phyloP scores from a whole-genome alignment of 23 red algal genomes.

The Gracilariopsis chorda region DNA sequence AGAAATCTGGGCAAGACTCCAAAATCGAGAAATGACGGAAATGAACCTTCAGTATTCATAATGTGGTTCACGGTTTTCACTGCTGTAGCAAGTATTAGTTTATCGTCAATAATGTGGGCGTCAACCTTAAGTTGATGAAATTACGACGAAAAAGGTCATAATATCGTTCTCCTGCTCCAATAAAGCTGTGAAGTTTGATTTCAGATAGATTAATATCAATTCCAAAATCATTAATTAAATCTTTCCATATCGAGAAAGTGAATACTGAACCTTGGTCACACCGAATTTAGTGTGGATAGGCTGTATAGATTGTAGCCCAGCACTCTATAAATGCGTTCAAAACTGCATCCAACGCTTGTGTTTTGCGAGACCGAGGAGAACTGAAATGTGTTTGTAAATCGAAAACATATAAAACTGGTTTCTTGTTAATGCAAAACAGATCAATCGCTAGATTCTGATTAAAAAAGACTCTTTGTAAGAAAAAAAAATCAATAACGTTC shows the following conservation, averaged over 20 bases:
- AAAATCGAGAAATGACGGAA: neutral
- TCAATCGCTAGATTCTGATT: neutral
- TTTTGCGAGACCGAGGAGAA: neutral
- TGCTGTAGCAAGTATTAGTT: neutral
- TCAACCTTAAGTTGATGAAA: neutral
- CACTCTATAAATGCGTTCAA: slow-evolving; percentile 27
- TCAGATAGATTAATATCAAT: neutral
- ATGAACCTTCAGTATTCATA: neutral
- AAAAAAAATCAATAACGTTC: neutral
- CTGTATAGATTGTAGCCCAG: neutral
- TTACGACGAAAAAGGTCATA: neutral
- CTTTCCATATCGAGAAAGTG: neutral
- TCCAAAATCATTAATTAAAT: neutral
- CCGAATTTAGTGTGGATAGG: neutral
- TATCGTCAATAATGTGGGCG: neutral
- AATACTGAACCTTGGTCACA: slow-evolving; percentile 5
- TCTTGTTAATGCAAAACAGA: neutral
- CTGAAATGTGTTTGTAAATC: neutral
- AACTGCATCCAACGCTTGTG: neutral
- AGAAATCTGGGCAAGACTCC: neutral
- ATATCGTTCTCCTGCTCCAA: slow-evolving; percentile 10
- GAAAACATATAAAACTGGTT: neutral
- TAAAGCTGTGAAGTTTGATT: neutral
- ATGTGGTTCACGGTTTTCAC: neutral
- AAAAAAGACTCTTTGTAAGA: neutral